phyloP scores from a whole-genome alignment of 495 filamentous ascomycete species.

The Penicillium longicatenatum region DNA sequence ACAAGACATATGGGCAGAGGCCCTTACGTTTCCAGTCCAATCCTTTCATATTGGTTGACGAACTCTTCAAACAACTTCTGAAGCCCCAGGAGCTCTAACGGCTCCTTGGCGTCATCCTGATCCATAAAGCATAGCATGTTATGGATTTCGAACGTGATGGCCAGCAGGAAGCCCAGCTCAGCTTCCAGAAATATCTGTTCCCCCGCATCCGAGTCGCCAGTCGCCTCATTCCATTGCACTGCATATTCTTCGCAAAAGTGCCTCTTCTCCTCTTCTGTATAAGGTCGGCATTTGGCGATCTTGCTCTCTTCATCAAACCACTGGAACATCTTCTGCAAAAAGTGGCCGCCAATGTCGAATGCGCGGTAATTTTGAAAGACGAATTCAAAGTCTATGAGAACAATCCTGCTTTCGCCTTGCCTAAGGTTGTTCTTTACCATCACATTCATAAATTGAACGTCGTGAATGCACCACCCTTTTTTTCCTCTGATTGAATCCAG shows the following conservation, averaged over 20 bases:
- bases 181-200: slow-evolving; percentile 32
- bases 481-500: slow-evolving; percentile 28
- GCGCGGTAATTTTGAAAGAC: slow-evolving; percentile 35
- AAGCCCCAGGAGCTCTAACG: slow-evolving; percentile 29
- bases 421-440: slow-evolving; percentile 29
- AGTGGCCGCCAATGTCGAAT: slow-evolving; percentile 37
- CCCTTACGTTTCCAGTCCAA: slow-evolving; percentile 8
- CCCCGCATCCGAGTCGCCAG: slow-evolving; percentile 32
- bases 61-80: slow-evolving; percentile 34
- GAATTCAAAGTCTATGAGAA: slow-evolving; percentile 36
- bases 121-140: slow-evolving; percentile 38
- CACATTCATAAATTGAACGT: slow-evolving; percentile 35
- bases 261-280: slow-evolving; percentile 34
- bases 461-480: slow-evolving; percentile 35
- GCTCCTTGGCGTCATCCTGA: slow-evolving; percentile 25
- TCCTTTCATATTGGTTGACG: slow-evolving; percentile 24
- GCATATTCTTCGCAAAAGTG: slow-evolving; percentile 36
- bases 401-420: slow-evolving; percentile 28
- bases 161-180: slow-evolving; percentile 31
- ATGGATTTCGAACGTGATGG: slow-evolving; percentile 35
- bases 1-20: too few relatives aligned
- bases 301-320: slow-evolving; percentile 36
- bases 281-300: slow-evolving; percentile 30
- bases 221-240: slow-evolving; percentile 26
- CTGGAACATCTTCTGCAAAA: slow-evolving; percentile 40